Conservation (phyloP, 2,329 filamentous ascomycete species). For the Neospermospora avenae region DNA sequence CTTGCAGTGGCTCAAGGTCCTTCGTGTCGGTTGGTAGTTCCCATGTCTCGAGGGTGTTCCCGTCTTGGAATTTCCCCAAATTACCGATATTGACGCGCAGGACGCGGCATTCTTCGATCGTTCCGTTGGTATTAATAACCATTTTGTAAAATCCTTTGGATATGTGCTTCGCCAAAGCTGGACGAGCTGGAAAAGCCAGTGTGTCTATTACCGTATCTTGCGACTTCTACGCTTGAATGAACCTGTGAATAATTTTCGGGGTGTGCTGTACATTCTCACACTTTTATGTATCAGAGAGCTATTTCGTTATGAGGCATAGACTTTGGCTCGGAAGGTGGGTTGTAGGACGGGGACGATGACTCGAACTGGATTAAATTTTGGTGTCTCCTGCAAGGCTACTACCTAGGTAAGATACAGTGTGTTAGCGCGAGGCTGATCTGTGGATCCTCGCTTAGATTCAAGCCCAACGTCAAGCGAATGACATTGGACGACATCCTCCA, state of each 20-base stretch:
- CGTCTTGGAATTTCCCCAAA: constrained; percentile 28
- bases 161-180: constrained; percentile 11
- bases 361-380: neutral
- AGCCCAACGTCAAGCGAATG: too few species aligned
- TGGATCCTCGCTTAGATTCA: neutral
- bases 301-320: constrained; percentile 1
- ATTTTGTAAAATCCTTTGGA: constrained; percentile 19
- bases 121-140: constrained; percentile 21
- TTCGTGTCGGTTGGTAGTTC: constrained; percentile 20
- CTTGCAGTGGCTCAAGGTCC: constrained; percentile 21
- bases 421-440: neutral
- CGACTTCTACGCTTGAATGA: constrained; percentile 31
- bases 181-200: constrained; percentile 22
- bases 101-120: constrained; percentile 22
- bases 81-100: constrained; percentile 21
- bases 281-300: neutral
- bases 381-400: neutral
- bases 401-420: too few species aligned
- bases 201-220: constrained; percentile 25
- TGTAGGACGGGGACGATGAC: neutral
- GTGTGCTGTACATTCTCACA: constrained; percentile 28
- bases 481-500: too few species aligned
- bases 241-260: constrained; percentile 17
- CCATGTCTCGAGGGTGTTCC: constrained; percentile 30
- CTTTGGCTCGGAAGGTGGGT: neutral